Evolutionary conservation across 495 filamentous ascomycete species (phyloP).

Genomic region (Achaetomiella virescens): DNA sequence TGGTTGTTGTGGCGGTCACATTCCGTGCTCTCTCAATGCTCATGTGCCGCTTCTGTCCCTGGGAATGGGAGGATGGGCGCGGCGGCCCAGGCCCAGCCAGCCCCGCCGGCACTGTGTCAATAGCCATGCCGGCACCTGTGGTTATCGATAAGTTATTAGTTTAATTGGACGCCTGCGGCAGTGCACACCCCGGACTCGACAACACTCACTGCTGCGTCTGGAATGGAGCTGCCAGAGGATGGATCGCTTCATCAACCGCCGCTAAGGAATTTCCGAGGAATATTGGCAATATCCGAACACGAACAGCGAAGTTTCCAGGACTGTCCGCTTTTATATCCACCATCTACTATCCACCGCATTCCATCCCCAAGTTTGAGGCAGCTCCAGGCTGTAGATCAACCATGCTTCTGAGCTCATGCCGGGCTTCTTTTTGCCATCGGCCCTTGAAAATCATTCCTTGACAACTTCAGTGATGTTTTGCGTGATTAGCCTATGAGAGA

Average conservation of each 20-base stretch:
- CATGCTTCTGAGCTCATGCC: slow-evolving; percentile 2
- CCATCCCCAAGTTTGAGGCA: slow-evolving; percentile 7
- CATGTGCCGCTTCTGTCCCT: background rate
- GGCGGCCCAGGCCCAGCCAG: background rate
- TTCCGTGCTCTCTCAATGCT: background rate
- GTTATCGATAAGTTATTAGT: slow-evolving; percentile 9
- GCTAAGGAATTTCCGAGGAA: background rate
- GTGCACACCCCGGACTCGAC: background rate
- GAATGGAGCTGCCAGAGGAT: background rate
- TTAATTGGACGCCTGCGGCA: slow-evolving; percentile 3
- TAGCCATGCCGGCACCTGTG: background rate
- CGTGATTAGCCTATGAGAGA: too few relatives aligned
- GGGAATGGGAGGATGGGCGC: background rate
- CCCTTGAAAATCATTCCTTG: background rate
- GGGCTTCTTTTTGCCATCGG: background rate
- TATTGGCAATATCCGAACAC: background rate
- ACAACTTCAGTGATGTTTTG: too few relatives aligned
- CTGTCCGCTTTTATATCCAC: too few relatives aligned
- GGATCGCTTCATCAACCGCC: background rate
- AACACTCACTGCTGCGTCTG: background rate
- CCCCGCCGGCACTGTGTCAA: slow-evolving; percentile 9
- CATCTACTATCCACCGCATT: background rate
- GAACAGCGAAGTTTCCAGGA: slow-evolving; percentile 3
- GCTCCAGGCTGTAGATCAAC: slow-evolving; percentile 9
- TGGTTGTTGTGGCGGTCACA: background rate